Percentiles rank a stretch among this genome's conserved stretches.
Evolutionary conservation across 179 eudicot species (phyloP).

Genomic region (Beta lomatogona): DNA sequence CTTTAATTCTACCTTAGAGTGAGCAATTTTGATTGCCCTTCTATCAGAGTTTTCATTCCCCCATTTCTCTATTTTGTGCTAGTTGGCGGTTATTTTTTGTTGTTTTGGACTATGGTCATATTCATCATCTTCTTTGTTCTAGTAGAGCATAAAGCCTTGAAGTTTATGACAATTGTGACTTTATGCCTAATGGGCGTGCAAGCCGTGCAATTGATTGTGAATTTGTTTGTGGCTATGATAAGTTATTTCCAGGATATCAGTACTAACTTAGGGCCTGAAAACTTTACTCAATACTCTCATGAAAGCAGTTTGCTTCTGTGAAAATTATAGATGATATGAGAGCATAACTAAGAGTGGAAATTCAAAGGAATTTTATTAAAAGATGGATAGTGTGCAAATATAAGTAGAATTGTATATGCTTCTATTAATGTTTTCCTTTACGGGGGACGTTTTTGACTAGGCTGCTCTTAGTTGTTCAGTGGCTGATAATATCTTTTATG

Average conservation of each 20-base stretch:
- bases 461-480: constrained; percentile 9
- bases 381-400: neutral
- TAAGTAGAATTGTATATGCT: neutral
- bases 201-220: neutral
- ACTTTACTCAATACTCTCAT: neutral
- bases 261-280: neutral
- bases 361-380: neutral
- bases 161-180: neutral
- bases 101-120: no score
- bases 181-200: neutral
- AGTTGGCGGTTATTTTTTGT: neutral
- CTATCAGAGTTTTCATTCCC: no score
- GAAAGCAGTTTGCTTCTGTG: neutral
- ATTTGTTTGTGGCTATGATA: neutral
- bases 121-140: neutral
- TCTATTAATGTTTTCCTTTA: neutral
- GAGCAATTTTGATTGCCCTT: no score
- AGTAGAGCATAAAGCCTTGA: neutral
- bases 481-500: constrained; percentile 24
- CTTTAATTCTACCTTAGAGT: no score
- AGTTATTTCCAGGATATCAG: neutral
- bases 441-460: neutral
- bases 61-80: neutral
- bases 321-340: neutral
- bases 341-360: neutral